Percentiles rank a stretch among this genome's conserved stretches.
phyloP scores from a whole-genome alignment of 306 rosid species.

The Trifolium subterraneum region DNA sequence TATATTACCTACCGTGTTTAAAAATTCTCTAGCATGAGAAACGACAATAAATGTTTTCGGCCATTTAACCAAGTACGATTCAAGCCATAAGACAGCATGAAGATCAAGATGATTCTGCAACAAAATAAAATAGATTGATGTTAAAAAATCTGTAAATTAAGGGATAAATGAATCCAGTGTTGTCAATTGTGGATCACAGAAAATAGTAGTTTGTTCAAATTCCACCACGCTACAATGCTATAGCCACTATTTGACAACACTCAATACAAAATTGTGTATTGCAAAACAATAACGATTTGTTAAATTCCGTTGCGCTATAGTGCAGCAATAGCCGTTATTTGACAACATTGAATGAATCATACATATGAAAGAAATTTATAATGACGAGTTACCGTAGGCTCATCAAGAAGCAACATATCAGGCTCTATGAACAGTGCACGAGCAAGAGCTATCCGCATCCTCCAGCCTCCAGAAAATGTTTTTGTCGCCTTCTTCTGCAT shows the following conservation, averaged over 20 bases:
- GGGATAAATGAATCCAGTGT: conserved; percentile 23
- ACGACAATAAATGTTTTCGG: conserved; percentile 94
- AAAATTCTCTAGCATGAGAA: conserved; percentile 98
- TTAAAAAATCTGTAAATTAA: conserved; percentile 19
- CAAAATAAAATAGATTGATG: conserved; percentile 30
- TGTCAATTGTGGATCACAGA: neutral
- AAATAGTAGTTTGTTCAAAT: neutral
- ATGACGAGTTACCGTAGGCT: conserved; percentile 78
- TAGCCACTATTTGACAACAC: neutral
- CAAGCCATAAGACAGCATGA: conserved; percentile 99
- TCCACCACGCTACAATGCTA: neutral
- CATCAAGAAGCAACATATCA: conserved; percentile 91
- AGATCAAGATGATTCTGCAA: conserved; percentile 99
- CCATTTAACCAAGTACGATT: conserved; percentile 89
- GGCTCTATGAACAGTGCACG: conserved; percentile 97
- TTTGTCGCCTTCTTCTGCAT: conserved; percentile 92
- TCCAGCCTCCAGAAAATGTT: conserved; percentile 98
- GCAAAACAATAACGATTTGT: neutral
- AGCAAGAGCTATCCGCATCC: conserved; percentile 99
- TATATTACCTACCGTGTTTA: conserved; percentile 93
- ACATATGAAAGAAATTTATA: conserved; percentile 2
- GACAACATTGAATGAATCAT: neutral
- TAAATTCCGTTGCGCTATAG: neutral
- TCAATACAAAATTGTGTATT: neutral
- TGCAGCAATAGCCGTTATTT: neutral